phyloP scores from a whole-genome alignment of 805 yeast genomes.

The Candida succiphila region DNA sequence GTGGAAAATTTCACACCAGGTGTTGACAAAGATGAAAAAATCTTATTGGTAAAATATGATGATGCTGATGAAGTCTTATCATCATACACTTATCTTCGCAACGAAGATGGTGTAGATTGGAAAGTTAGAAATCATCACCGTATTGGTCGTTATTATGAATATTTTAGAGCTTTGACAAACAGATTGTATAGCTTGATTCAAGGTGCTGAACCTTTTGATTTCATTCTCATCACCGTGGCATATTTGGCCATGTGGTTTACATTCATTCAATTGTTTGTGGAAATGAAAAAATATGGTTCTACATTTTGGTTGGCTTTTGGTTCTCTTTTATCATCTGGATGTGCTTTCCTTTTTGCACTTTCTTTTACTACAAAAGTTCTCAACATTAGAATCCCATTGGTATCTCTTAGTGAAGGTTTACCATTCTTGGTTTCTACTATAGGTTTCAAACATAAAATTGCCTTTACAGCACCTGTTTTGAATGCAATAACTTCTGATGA shows the following conservation, averaged over 20 bases:
- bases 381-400: slow-evolving; percentile 53
- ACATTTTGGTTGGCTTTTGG: slow-evolving; percentile 81
- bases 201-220: slow-evolving; percentile 81
- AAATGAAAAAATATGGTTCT: slow-evolving; percentile 72
- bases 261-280: slow-evolving; percentile 59
- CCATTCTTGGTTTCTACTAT: slow-evolving; percentile 89
- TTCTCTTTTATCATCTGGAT: slow-evolving; percentile 66
- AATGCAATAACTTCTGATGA: slow-evolving; percentile 23
- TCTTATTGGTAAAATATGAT: slow-evolving; percentile 23
- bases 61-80: slow-evolving; percentile 13
- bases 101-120: slow-evolving; percentile 44
- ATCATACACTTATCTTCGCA: slow-evolving; percentile 9
- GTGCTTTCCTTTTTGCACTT: slow-evolving; percentile 77
- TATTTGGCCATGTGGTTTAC: slow-evolving; percentile 86
- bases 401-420: slow-evolving; percentile 78
- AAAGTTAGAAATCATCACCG: slow-evolving; percentile 48
- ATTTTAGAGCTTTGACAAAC: slow-evolving; percentile 28
- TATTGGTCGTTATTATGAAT: slow-evolving; percentile 46
- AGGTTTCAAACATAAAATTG: slow-evolving; percentile 82
- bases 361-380: slow-evolving; percentile 48
- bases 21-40: slow-evolving; percentile 30
- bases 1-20: slow-evolving; percentile 26
- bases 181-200: slow-evolving; percentile 37
- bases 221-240: slow-evolving; percentile 67
- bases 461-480: slow-evolving; percentile 53